These are phyloP conservation scores for Curvularia lunata DNA, from an alignment of 2,329 filamentous ascomycete species.

Conservation along the genomic window DNA sequence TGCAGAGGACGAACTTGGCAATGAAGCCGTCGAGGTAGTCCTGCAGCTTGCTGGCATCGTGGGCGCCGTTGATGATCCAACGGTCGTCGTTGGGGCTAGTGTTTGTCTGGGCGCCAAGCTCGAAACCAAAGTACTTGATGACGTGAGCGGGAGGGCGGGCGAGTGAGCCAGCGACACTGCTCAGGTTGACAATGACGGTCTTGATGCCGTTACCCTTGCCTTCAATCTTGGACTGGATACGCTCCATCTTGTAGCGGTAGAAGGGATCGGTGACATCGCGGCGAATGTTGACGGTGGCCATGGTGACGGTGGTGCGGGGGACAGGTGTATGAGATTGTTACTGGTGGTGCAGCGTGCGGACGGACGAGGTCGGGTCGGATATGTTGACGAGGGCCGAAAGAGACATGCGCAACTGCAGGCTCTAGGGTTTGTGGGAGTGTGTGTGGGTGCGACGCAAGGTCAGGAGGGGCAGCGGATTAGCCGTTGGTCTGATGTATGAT, in stretches of 20 bases:
- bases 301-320: conserved; percentile 64
- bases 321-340: conserved; percentile 39
- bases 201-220: conserved; percentile 99
- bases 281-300: conserved; percentile 98
- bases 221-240: conserved; percentile 97
- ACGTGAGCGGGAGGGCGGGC: conserved; percentile 91
- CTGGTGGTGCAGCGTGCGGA: conserved; percentile 39
- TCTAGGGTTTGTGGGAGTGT: conserved; percentile 25
- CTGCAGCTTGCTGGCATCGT: conserved; percentile 93
- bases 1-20: conserved; percentile 97
- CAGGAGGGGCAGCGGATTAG: conserved; percentile 64
- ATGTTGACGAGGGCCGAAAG: conserved; percentile 62
- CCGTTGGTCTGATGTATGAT: conserved; percentile 89
- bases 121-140: conserved; percentile 99
- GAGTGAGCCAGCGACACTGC: conserved; percentile 89
- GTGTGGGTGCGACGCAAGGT: conserved; percentile 52
- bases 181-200: conserved; percentile 95
- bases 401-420: conserved; percentile 64
- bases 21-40: conserved; percentile 99
- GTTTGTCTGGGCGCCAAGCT: conserved; percentile 98
- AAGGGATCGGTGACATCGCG: conserved; percentile 96
- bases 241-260: conserved; percentile 99
- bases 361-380: conserved; percentile 41
- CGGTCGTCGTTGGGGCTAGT: conserved; percentile 96
- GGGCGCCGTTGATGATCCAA: conserved; percentile 99